phyloP scores from a whole-genome alignment of 352 stramenopile species.

The Globisporangium okanoganense region DNA sequence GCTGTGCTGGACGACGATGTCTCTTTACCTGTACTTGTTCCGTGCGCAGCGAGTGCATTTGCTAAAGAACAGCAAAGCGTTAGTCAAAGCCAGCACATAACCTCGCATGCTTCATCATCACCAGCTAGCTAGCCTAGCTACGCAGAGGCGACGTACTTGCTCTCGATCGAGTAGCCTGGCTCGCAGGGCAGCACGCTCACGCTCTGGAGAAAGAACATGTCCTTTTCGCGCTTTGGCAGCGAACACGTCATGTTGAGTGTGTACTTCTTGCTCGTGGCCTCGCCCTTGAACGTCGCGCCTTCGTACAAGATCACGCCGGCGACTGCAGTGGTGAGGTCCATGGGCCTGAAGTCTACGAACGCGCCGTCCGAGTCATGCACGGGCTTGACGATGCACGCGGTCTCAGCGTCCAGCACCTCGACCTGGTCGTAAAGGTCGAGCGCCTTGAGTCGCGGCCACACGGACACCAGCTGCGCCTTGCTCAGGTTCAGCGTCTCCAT shows the following conservation, averaged over 20 bases:
- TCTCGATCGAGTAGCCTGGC: constrained; percentile 39
- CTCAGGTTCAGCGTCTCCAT: constrained; percentile 27
- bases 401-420: constrained; percentile 52
- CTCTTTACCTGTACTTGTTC: constrained; percentile 43
- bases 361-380: constrained; percentile 6
- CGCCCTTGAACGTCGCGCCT: constrained; percentile 28
- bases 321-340: constrained; percentile 17
- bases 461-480: constrained; percentile 16
- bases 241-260: constrained; percentile 39
- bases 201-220: constrained; percentile 26
- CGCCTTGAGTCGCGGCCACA: constrained; percentile 59
- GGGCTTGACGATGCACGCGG: constrained; percentile 27
- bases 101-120: not conserved
- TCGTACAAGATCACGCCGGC: constrained; percentile 39
- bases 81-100: not conserved
- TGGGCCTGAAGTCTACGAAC: constrained; percentile 30
- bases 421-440: constrained; percentile 60
- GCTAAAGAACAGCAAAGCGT: constrained; percentile 17
- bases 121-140: not conserved
- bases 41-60: constrained; percentile 47
- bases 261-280: constrained; percentile 27
- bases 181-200: constrained; percentile 37
- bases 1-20: not conserved
- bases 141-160: constrained; percentile 18
- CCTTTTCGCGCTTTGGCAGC: constrained; percentile 24